These are phyloP conservation scores for Lentinula sp. DNA, from an alignment of 768 basidiomycete genomes.

Conservation along the genomic window DNA sequence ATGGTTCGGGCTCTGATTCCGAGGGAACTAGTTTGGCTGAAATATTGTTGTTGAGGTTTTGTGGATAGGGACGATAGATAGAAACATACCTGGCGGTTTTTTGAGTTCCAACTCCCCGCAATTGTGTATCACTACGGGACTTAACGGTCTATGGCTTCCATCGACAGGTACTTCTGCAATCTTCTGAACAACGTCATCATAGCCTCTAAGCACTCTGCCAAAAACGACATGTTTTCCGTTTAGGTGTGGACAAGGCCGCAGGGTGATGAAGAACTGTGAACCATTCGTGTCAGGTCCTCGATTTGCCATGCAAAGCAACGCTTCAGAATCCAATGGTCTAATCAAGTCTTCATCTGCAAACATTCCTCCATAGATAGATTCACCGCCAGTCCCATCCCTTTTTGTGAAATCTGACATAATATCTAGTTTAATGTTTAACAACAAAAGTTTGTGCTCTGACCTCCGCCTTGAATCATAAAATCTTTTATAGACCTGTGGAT, in stretches of 20 bases:
- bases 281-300: conserved; percentile 79
- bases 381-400: conserved; percentile 74
- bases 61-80: neutral
- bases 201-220: conserved; percentile 54
- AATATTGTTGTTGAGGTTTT: conserved; percentile 4
- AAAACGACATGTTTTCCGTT: conserved; percentile 63
- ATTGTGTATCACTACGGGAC: conserved; percentile 62
- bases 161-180: conserved; percentile 66
- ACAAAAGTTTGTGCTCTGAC: conserved; percentile 22
- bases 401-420: conserved; percentile 63
- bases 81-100: conserved; percentile 22
- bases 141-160: conserved; percentile 65
- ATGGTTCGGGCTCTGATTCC: neutral
- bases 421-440: neutral
- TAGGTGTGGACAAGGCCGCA: conserved; percentile 61
- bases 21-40: conserved; percentile 7
- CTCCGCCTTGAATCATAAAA: conserved; percentile 82
- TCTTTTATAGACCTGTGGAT: conserved; percentile 74
- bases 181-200: conserved; percentile 49
- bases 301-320: conserved; percentile 89
- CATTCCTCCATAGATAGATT: conserved; percentile 71
- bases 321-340: conserved; percentile 57
- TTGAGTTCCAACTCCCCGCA: conserved; percentile 83
- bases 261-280: conserved; percentile 83
- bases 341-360: conserved; percentile 77